Percentiles rank a stretch among this genome's conserved stretches.
Conservation (phyloP, 495 filamentous ascomycete species). For the Neurospora hispaniola region DNA sequence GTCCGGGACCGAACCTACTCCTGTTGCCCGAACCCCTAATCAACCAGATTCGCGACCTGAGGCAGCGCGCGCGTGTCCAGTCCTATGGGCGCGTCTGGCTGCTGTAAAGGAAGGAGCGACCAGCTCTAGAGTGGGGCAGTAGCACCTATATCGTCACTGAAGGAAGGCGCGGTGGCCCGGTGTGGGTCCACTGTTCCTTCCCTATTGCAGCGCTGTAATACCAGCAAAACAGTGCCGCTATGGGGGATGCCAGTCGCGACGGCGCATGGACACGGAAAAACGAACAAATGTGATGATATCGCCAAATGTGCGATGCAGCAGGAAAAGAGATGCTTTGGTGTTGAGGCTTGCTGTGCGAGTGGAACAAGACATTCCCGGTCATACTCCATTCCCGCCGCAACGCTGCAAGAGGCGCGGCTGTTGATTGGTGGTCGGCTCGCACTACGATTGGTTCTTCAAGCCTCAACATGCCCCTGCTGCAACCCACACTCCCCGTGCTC, state of each 20-base stretch:
- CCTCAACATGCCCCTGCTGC: background rate
- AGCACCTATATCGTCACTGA: background rate
- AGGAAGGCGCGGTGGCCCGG: background rate
- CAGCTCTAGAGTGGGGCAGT: background rate
- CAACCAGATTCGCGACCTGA: background rate
- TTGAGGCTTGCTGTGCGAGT: background rate
- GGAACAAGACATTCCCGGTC: background rate
- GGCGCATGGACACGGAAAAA: background rate
- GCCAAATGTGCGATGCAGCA: background rate
- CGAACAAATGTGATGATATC: background rate
- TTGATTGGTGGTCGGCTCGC: background rate
- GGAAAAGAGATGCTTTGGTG: background rate
- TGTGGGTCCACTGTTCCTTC: background rate
- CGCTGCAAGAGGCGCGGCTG: background rate
- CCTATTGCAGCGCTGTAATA: background rate
- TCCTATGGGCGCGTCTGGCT: background rate
- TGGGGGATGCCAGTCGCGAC: background rate
- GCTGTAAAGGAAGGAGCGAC: background rate
- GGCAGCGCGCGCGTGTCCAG: background rate
- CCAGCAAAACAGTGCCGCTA: background rate
- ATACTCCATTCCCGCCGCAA: background rate
- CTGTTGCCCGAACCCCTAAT: background rate
- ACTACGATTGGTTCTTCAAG: background rate
- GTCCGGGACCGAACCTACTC: background rate
- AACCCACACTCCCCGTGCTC: background rate